A percentile compares a stretch with the other conserved stretches of the same genome.
phyloP scores from a whole-genome alignment of 768 basidiomycete genomes.

The Rhizopogon roseolus region DNA sequence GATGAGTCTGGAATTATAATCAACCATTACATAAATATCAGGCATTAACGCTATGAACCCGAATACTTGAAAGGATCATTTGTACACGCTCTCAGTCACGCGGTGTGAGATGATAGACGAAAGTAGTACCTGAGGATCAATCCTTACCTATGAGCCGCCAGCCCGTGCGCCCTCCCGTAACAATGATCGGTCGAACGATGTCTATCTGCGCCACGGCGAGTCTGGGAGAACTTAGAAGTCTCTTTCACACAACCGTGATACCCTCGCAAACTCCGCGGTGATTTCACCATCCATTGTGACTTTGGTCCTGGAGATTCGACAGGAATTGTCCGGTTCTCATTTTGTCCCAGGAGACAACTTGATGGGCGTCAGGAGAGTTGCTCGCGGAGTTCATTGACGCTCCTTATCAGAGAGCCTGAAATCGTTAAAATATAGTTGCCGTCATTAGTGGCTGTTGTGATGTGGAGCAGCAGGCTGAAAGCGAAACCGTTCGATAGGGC shows the following conservation, averaged over 20 bases:
- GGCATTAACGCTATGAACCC: neutral
- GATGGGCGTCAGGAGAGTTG: too few species aligned
- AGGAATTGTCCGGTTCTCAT: neutral
- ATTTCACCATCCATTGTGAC: neutral
- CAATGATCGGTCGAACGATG: neutral
- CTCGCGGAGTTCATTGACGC: too few species aligned
- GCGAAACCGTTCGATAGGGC: neutral
- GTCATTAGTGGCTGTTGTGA: neutral
- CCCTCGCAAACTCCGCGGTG: conserved; percentile 17
- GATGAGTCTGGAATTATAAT: neutral
- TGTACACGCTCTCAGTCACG: neutral
- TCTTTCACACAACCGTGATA: neutral
- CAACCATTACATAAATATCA: neutral
- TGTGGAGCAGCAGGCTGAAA: neutral
- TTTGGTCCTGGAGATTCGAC: neutral
- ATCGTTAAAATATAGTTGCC: neutral
- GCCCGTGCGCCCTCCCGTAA: neutral
- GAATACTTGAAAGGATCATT: neutral
- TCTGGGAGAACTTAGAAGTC: neutral
- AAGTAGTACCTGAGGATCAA: conserved; percentile 1
- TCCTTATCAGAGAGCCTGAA: neutral
- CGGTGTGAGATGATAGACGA: conserved; percentile 2
- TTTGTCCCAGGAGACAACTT: neutral
- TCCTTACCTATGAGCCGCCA: conserved; percentile 1
- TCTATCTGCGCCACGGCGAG: neutral